Evolutionary conservation across 169 alveolate species (phyloP).

Genomic region (Eimeria maxima): DNA sequence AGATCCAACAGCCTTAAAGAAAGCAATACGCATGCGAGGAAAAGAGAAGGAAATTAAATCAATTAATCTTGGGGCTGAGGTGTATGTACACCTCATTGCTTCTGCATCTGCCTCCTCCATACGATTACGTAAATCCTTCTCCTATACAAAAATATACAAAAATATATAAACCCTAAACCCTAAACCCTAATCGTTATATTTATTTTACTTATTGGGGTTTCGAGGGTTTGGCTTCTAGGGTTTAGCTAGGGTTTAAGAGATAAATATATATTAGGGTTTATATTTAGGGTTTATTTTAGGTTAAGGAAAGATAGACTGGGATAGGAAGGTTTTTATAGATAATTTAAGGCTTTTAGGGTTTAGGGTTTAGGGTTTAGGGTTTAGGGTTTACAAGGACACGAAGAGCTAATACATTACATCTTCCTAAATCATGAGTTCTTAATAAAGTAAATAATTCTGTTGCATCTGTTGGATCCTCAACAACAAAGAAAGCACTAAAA

Average conservation of each 20-base stretch:
- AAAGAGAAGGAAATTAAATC: constrained; percentile 12
- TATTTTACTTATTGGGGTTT: not conserved
- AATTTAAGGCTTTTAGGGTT: not conserved
- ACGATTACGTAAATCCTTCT: constrained; percentile 8
- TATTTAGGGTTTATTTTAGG: not conserved
- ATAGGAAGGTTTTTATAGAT: too few relatives aligned
- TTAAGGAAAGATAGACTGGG: too few relatives aligned
- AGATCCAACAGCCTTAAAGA: not conserved
- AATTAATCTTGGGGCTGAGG: constrained; percentile 40
- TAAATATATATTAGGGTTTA: not conserved
- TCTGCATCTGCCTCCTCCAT: constrained; percentile 75
- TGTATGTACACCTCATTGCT: constrained; percentile 14
- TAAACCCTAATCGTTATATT: constrained; percentile 8
- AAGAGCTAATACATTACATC: constrained; percentile 50
- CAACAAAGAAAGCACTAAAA: constrained; percentile 63
- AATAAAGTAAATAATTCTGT: constrained; percentile 11
- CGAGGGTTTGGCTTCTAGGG: not conserved
- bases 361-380: not conserved
- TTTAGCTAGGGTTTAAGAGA: not conserved
- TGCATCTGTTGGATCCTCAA: constrained; percentile 61
- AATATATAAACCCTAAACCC: not conserved
- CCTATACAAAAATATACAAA: not conserved
- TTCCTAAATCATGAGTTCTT: constrained; percentile 42
- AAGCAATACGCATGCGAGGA: constrained; percentile 22
- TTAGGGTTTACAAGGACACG: constrained; percentile 48